Conservation (phyloP, 106 monocot species). For the Hemerocallis citrina region DNA sequence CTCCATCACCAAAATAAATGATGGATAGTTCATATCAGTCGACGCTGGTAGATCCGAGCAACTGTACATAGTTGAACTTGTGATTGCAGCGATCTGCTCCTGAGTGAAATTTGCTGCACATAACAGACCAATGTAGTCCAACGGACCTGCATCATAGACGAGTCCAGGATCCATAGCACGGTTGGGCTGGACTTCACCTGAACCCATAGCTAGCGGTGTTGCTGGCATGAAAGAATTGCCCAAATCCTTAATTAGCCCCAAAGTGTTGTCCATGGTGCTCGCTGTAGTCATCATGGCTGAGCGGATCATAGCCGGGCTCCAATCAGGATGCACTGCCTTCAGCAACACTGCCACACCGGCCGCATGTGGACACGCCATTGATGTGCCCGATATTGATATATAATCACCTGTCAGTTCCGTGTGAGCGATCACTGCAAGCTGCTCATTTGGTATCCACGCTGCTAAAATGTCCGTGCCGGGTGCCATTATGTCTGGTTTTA, state of each 20-base stretch:
- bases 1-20: constrained; percentile 31
- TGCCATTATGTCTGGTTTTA: constrained; percentile 74
- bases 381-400: constrained; percentile 42
- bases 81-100: neutral
- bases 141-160: constrained; percentile 47
- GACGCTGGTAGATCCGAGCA: constrained; percentile 25
- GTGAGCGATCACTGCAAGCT: constrained; percentile 4
- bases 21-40: constrained; percentile 55
- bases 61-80: constrained; percentile 21
- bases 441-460: constrained; percentile 22
- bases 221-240: constrained; percentile 9
- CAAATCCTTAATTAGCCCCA: constrained; percentile 24
- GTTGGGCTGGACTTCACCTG: constrained; percentile 60
- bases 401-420: constrained; percentile 9
- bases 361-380: constrained; percentile 74
- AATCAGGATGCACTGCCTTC: constrained; percentile 34
- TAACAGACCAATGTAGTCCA: constrained; percentile 49
- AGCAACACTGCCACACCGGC: constrained; percentile 56
- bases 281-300: constrained; percentile 86
- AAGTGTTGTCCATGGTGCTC: constrained; percentile 24
- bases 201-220: constrained; percentile 52
- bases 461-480: constrained; percentile 51
- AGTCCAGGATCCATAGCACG: constrained; percentile 62
- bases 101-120: constrained; percentile 25
- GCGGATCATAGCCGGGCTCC: constrained; percentile 58